Conservation (phyloP, 1,284 basidiomycete species). For the Cutaneotrichosporon cutaneum region DNA sequence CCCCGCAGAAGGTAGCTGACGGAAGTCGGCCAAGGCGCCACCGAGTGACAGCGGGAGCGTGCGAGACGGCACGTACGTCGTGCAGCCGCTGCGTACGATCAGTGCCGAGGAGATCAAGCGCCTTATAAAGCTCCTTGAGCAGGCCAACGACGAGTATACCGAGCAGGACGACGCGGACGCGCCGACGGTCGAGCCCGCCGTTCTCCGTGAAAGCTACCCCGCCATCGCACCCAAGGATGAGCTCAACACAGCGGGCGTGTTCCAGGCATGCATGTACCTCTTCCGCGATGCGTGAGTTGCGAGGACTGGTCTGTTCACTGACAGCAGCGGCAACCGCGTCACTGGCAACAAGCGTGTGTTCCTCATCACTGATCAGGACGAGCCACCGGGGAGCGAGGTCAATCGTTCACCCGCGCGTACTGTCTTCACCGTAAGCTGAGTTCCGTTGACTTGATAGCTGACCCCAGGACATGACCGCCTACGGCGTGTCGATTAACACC, state of each 20-base stretch:
- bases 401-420: conserved; percentile 46
- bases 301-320: too few relatives aligned
- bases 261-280: conserved; percentile 82
- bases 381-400: conserved; percentile 53
- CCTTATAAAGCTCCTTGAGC: conserved; percentile 45
- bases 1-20: neutral
- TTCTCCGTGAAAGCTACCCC: conserved; percentile 42
- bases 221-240: conserved; percentile 36
- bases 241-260: conserved; percentile 70
- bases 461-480: conserved; percentile 72
- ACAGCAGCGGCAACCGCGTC: conserved; percentile 62
- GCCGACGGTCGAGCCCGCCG: conserved; percentile 36
- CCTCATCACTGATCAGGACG: conserved; percentile 86
- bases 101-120: conserved; percentile 76
- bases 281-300: conserved; percentile 74
- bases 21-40: neutral
- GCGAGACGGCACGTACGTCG: conserved; percentile 61
- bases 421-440: conserved; percentile 38
- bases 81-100: conserved; percentile 72
- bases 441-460: neutral
- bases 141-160: conserved; percentile 37
- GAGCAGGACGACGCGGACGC: conserved; percentile 25
- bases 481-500: conserved; percentile 79
- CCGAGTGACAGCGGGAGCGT: conserved; percentile 15
- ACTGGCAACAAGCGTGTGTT: conserved; percentile 87